Base-by-base conservation (phyloP, 306 rosid species). In the Mimosa bimucronata region DNA sequence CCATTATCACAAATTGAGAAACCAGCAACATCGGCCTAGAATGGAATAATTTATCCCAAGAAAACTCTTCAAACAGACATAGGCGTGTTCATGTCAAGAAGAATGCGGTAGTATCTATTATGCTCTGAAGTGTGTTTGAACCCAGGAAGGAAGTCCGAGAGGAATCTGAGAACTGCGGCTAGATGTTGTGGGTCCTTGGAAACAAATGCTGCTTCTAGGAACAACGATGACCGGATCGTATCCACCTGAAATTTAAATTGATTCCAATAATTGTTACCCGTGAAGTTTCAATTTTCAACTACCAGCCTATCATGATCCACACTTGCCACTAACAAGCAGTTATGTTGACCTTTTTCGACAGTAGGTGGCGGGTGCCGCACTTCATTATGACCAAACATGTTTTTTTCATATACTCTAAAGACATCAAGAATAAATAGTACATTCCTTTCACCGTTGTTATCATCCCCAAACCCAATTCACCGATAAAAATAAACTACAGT, bases 141-240 rank as follows among this genome's bases (percentile, higher is more conserved):
- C 55, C 88, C 90, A 69, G 99, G 98, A 62, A 84, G 87, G 50
- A 91, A 96, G 83, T 96, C 97, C 38, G 91, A 70, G 38, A 90
- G 87, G 90, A 96, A 96, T 79, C 97, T 91, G 68, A 93, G 83
- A 82, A 93, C 97, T 38, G 99, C 92, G 76, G 98, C 92, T 60
- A 93, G 87, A 86, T 87, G 91, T 83, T 90, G 94, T 2, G 93
- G 77, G 84, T 96, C 90, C 13, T 75, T 89, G 50, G 94, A 89
- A 40, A 85, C 84, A 69, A 86, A 87, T 70, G 98, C 97, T 5
- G 92, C 92, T 84, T 96, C 93, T 18, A 93, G 96, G 89, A 93
- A 96, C 90, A 93, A 77, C n/a, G 97, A 89, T 41, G 99, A 90
- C 62, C 93, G 87, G 73, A 96, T 75, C 37, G 88, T 90, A 70